Evolutionary conservation across 805 yeast genomes (phyloP).

Genomic region (Pichia nanzhaoensis): DNA sequence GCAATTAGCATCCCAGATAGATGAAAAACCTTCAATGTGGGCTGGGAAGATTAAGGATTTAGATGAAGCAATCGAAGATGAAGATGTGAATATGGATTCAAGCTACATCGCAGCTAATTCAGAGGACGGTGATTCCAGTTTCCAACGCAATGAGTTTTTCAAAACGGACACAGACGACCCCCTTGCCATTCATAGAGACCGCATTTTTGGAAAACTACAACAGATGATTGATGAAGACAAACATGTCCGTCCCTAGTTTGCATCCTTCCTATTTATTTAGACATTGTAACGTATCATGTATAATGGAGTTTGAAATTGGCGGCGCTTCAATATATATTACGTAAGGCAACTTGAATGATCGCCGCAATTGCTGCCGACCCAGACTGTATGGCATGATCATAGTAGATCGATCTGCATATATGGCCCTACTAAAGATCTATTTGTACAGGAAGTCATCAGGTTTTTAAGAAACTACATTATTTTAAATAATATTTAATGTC

Average conservation of each 20-base stretch:
- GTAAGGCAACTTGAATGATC: too few relatives aligned
- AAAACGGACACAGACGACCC: slow-evolving; percentile 51
- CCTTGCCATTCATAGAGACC: slow-evolving; percentile 56
- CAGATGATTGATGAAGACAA: slow-evolving; percentile 41
- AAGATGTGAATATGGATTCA: slow-evolving; percentile 10
- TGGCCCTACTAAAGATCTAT: too few relatives aligned
- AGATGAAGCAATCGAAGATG: slow-evolving; percentile 4
- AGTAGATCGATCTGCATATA: too few relatives aligned
- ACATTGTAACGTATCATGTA: too few relatives aligned
- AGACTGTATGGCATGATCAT: too few relatives aligned
- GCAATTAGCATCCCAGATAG: slow-evolving; percentile 26
- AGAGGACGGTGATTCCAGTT: slow-evolving; percentile 10
- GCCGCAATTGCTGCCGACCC: too few relatives aligned
- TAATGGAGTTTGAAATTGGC: too few relatives aligned
- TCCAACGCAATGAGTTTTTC: slow-evolving; percentile 46
- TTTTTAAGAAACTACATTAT: neutral
- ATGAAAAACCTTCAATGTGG: slow-evolving; percentile 11
- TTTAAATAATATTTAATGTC: slow-evolving; percentile 22
- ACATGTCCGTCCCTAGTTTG: neutral
- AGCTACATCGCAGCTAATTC: slow-evolving; percentile 13
- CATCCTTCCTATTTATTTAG: too few relatives aligned
- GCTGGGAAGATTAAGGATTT: neutral
- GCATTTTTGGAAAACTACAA: slow-evolving; percentile 51
- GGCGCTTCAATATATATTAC: too few relatives aligned
- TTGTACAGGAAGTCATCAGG: neutral